phyloP scores from a whole-genome alignment of 169 alveolate genomes.

The Hepatocystis sp. region DNA sequence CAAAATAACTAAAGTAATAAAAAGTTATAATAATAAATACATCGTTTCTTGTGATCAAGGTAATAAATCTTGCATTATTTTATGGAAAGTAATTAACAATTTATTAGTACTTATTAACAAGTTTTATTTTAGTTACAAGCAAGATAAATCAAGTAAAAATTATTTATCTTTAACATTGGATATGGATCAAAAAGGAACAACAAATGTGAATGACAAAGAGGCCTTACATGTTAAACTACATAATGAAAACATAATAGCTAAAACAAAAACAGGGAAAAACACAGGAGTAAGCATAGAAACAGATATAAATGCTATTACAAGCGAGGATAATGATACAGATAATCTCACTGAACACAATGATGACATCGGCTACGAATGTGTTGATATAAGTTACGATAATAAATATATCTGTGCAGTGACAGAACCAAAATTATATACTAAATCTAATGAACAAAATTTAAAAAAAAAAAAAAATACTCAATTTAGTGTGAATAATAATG shows the following conservation, averaged over 20 bases:
- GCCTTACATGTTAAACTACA: not conserved
- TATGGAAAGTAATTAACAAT: slow-evolving; percentile 34
- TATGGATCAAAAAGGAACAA: too few species aligned
- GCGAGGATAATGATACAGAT: not conserved
- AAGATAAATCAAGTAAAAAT: slow-evolving; percentile 1
- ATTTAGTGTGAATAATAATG: not conserved
- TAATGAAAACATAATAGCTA: not conserved
- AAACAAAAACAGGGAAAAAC: too few species aligned
- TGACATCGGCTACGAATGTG: slow-evolving; percentile 54
- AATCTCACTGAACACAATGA: not conserved
- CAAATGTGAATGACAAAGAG: not conserved
- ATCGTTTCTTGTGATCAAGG: slow-evolving; percentile 72
- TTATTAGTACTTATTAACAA: slow-evolving; percentile 44
- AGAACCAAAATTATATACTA: slow-evolving; percentile 25
- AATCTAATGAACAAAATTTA: not conserved
- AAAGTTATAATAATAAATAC: slow-evolving; percentile 53
- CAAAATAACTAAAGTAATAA: slow-evolving; percentile 38
- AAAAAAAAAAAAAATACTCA: not conserved
- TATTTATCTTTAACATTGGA: not conserved
- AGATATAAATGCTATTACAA: not conserved
- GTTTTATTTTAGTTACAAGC: slow-evolving; percentile 10
- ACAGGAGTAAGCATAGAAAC: not conserved
- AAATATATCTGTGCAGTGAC: slow-evolving; percentile 74
- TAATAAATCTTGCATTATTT: slow-evolving; percentile 36
- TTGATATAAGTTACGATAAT: slow-evolving; percentile 70